Conservation (phyloP, 441 rosid species). For the Adansonia gregorii region DNA sequence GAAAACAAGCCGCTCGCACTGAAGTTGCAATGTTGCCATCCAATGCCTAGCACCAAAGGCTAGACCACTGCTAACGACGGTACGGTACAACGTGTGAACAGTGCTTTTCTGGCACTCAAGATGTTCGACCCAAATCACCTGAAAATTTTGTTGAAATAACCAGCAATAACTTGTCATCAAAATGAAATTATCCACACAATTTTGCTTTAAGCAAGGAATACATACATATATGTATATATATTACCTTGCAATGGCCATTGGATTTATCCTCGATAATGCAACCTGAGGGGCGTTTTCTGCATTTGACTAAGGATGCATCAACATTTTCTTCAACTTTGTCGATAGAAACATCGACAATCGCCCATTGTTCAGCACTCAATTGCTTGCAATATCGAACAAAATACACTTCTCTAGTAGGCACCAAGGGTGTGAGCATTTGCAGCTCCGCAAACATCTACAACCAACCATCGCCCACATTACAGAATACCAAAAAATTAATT, state of each 20-base stretch:
- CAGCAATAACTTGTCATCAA: neutral
- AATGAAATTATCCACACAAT: neutral
- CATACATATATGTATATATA: no score
- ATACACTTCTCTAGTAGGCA: constrained; percentile 87
- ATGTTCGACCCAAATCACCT: constrained; percentile 97
- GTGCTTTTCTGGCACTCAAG: constrained; percentile 75
- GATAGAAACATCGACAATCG: constrained; percentile 78
- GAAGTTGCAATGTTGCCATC: constrained; percentile 81
- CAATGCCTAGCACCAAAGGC: constrained; percentile 97
- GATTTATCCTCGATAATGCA: constrained; percentile 88
- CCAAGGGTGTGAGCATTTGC: constrained; percentile 91
- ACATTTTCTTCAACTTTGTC: constrained; percentile 78
- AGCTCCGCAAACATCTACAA: constrained; percentile 94
- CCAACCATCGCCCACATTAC: neutral
- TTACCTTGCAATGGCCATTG: constrained; percentile 90
- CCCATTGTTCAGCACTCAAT: constrained; percentile 85
- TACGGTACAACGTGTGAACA: constrained; percentile 72
- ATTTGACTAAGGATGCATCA: constrained; percentile 77
- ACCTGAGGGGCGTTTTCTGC: constrained; percentile 90
- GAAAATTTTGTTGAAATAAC: constrained; percentile 16
- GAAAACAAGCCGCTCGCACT: constrained; percentile 92
- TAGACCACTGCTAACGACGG: constrained; percentile 75
- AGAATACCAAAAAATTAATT: no score
- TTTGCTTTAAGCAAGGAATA: neutral
- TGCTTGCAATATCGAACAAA: constrained; percentile 80